These are phyloP conservation scores for Dryas octopetala DNA, from an alignment of 306 rosid species.

Conservation along the genomic window DNA sequence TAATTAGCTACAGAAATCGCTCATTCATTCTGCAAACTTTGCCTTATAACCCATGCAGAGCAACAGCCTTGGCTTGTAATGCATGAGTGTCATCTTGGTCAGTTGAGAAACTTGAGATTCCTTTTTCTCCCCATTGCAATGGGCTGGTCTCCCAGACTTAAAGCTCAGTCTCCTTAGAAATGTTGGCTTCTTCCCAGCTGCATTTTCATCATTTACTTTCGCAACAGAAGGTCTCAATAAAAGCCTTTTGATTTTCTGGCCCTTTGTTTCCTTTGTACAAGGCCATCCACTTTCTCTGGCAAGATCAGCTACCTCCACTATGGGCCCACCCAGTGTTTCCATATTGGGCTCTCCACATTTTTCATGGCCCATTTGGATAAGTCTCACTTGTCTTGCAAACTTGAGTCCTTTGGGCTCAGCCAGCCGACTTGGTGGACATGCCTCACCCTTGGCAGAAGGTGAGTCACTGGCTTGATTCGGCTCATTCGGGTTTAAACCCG, in stretches of 20 bases:
- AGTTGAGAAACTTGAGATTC: conserved; percentile 21
- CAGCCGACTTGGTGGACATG: conserved; percentile 18
- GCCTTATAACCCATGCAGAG: conserved; percentile 54
- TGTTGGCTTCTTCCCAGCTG: conserved; percentile 25
- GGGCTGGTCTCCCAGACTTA: conserved; percentile 25
- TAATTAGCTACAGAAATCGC: background rate
- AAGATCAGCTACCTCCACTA: conserved; percentile 23
- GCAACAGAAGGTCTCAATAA: conserved; percentile 22
- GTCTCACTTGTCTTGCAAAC: conserved; percentile 46
- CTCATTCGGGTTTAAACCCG: conserved; percentile 10
- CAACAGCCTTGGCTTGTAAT: conserved; percentile 42
- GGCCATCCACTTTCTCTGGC: conserved; percentile 27
- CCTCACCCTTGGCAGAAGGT: background rate
- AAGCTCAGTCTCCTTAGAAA: conserved; percentile 43
- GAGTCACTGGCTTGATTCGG: background rate
- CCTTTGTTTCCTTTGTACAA: conserved; percentile 37
- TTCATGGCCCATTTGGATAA: conserved; percentile 29
- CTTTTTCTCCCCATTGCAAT: conserved; percentile 25
- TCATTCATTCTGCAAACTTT: conserved; percentile 23
- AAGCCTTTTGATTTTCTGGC: conserved; percentile 36
- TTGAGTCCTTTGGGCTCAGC: conserved; percentile 56
- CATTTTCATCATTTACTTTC: conserved; percentile 20
- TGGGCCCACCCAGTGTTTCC: conserved; percentile 17
- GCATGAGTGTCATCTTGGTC: conserved; percentile 33
- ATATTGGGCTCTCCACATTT: conserved; percentile 10